These are phyloP conservation scores for Crithidia thermophila DNA, from an alignment of 208 protist genomes.

Conservation along the genomic window DNA sequence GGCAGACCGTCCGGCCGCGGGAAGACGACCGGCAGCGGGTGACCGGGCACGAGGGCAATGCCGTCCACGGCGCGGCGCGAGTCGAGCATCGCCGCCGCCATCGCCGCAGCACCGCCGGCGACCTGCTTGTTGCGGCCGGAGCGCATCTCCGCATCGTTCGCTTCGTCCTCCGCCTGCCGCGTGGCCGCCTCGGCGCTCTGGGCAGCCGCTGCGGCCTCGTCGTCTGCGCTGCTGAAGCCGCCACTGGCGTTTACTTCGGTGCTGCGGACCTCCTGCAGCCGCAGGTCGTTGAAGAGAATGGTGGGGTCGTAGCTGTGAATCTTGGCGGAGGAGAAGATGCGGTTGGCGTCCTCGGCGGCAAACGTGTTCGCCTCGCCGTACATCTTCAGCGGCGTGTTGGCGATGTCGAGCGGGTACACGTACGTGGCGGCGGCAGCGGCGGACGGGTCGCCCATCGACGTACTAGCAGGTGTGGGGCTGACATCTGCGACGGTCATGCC, in stretches of 20 bases:
- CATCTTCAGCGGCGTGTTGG: constrained; percentile 40
- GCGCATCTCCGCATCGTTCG: constrained; percentile 63
- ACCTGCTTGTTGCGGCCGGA: constrained; percentile 61
- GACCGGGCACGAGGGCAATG: constrained; percentile 56
- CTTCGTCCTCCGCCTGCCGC: constrained; percentile 38
- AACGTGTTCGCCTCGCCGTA: constrained; percentile 53
- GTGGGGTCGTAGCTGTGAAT: constrained; percentile 62
- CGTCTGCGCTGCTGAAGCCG: constrained; percentile 11
- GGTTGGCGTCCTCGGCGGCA: constrained; percentile 40
- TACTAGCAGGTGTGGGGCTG: neutral
- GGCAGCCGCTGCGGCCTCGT: constrained; percentile 21
- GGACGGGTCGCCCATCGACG: constrained; percentile 12
- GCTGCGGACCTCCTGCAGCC: constrained; percentile 36
- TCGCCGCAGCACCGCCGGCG: constrained; percentile 59
- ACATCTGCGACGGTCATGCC: constrained; percentile 6
- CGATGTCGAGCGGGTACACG: constrained; percentile 46
- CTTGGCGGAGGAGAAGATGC: constrained; percentile 53
- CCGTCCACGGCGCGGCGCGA: constrained; percentile 47
- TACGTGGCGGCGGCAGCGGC: constrained; percentile 25
- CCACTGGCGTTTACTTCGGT: neutral
- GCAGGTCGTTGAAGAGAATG: constrained; percentile 49
- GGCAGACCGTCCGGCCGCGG: constrained; percentile 44
- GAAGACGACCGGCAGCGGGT: constrained; percentile 69
- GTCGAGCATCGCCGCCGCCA: constrained; percentile 68
- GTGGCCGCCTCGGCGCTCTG: constrained; percentile 14